Conservation (phyloP, 768 basidiomycete species). For the Tricholoma saponaceum region DNA sequence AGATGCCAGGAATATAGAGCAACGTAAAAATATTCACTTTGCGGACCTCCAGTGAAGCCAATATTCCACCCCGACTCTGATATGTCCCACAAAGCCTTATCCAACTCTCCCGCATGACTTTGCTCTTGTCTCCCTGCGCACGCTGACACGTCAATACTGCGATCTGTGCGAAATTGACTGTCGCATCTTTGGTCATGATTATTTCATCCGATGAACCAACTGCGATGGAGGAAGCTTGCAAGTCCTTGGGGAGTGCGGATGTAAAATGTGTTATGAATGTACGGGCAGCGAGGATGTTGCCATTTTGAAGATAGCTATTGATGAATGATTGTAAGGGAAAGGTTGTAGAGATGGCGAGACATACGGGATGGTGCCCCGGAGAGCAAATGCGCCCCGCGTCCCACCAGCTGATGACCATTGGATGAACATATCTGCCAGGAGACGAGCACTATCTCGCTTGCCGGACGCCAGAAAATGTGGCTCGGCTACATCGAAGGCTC, state of each 20-base stretch:
- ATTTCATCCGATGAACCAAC: constrained; percentile 57
- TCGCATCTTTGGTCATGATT: constrained; percentile 65
- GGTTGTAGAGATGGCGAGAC: constrained; percentile 22
- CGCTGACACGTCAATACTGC: constrained; percentile 87
- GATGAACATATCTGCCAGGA: constrained; percentile 82
- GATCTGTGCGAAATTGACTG: constrained; percentile 88
- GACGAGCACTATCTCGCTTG: constrained; percentile 82
- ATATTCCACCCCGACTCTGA: constrained; percentile 61
- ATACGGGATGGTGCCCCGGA: constrained; percentile 84
- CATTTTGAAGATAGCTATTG: constrained; percentile 71
- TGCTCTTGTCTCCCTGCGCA: constrained; percentile 75
- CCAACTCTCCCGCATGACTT: constrained; percentile 78
- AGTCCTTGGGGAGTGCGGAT: constrained; percentile 51
- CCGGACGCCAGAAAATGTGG: constrained; percentile 81
- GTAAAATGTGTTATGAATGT: constrained; percentile 86
- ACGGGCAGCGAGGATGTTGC: constrained; percentile 89
- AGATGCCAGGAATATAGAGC: neutral
- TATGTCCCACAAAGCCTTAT: constrained; percentile 81
- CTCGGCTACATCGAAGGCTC: constrained; percentile 71
- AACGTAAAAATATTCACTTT: constrained; percentile 40
- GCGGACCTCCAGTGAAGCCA: constrained; percentile 60
- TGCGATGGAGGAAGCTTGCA: constrained; percentile 41
- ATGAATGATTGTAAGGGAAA: neutral
- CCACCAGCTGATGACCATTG: constrained; percentile 63
- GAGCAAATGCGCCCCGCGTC: constrained; percentile 69